Conservation (phyloP, 371 early-diverging fungal genomes). For the Zychaea mexicana region DNA sequence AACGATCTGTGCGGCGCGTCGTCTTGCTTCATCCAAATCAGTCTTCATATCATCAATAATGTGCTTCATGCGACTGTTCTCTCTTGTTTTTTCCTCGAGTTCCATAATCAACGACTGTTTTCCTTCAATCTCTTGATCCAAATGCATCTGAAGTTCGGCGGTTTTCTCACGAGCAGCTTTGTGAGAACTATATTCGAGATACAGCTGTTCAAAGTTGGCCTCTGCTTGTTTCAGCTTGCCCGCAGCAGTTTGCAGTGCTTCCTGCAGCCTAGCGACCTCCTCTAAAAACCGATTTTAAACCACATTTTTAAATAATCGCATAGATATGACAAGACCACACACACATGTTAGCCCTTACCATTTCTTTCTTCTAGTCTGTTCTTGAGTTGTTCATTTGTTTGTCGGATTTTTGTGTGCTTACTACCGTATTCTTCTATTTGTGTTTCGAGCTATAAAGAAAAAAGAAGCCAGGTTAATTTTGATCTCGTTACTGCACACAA, state of each 20-base stretch:
- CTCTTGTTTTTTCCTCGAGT: background rate
- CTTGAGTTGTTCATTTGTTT: background rate
- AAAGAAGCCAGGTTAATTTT: background rate
- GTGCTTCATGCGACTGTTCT: constrained; percentile 18
- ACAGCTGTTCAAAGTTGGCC: background rate
- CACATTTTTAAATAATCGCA: background rate
- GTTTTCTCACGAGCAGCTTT: constrained; percentile 15
- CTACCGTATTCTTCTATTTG: background rate
- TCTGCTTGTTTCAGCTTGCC: background rate
- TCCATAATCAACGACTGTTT: background rate
- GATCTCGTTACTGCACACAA: background rate
- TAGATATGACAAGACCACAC: background rate
- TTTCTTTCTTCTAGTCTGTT: background rate
- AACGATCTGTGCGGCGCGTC: background rate
- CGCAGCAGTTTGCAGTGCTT: background rate
- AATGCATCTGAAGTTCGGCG: background rate
- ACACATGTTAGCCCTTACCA: background rate
- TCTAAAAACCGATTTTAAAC: background rate
- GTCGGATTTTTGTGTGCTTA: background rate
- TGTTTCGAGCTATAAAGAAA: constrained; percentile 2
- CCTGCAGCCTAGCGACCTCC: background rate
- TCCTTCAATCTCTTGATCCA: constrained; percentile 4
- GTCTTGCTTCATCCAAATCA: constrained; percentile 33
- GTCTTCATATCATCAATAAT: constrained; percentile 30
- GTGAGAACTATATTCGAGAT: constrained; percentile 9